phyloP scores from a whole-genome alignment of 2,329 filamentous ascomycete species.

The Verticillium isaacii region DNA sequence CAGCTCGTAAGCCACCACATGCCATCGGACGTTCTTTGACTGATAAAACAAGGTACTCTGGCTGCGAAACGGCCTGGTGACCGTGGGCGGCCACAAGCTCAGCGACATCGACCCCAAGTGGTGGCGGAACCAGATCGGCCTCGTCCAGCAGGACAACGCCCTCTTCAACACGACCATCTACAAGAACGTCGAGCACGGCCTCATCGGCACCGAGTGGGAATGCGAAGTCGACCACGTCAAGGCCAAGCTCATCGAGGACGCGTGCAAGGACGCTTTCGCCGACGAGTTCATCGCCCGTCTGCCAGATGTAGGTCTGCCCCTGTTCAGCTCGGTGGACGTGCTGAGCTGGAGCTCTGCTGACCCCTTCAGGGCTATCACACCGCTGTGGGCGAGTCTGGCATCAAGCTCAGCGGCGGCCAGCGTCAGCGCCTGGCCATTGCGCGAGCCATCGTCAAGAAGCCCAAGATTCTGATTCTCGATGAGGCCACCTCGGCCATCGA shows the following conservation, averaged over 20 bases:
- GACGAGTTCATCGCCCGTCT: slow-evolving; percentile 48
- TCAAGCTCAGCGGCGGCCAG: slow-evolving; percentile 58
- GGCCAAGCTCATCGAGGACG: slow-evolving; percentile 35
- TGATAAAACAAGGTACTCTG: not conserved
- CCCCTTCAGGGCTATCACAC: slow-evolving; percentile 42
- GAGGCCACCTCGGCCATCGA: slow-evolving; percentile 55
- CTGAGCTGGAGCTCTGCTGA: not conserved
- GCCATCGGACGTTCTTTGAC: not conserved
- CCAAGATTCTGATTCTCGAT: slow-evolving; percentile 58
- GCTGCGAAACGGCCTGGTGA: slow-evolving; percentile 8
- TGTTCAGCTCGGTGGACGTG: not conserved
- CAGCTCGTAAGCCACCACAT: not conserved
- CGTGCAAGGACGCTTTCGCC: slow-evolving; percentile 47
- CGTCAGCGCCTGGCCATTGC: slow-evolving; percentile 60
- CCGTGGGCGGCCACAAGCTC: slow-evolving; percentile 10
- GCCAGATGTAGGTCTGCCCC: slow-evolving; percentile 25
- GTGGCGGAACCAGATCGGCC: slow-evolving; percentile 40
- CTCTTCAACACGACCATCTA: slow-evolving; percentile 49
- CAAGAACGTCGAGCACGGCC: slow-evolving; percentile 42
- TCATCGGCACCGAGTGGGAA: slow-evolving; percentile 31
- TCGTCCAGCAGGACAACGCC: slow-evolving; percentile 53
- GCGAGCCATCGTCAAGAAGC: slow-evolving; percentile 54
- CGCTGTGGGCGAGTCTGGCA: slow-evolving; percentile 53
- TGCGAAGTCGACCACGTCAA: slow-evolving; percentile 31
- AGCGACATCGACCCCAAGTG: slow-evolving; percentile 26